Evolutionary conservation across 495 filamentous ascomycete genomes (phyloP).

Genomic region (Daldinia loculata): DNA sequence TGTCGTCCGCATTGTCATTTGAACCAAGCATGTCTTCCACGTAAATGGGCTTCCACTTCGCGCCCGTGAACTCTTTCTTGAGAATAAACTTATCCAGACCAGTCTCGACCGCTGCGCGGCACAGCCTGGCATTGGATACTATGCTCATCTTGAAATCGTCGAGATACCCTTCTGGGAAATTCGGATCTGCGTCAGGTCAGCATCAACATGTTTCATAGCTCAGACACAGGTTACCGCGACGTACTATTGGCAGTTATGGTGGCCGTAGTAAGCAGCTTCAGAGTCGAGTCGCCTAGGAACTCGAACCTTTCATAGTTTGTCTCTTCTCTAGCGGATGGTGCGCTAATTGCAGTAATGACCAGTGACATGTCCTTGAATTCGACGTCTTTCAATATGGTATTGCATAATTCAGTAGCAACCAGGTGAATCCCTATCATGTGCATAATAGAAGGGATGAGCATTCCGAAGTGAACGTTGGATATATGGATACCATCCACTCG

Average conservation of each 20-base stretch:
- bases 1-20: constrained; percentile 15
- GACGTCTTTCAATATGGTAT: constrained; percentile 65
- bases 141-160: constrained; percentile 71
- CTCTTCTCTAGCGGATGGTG: constrained; percentile 66
- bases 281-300: constrained; percentile 84
- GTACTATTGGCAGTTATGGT: constrained; percentile 68
- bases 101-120: constrained; percentile 65
- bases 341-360: constrained; percentile 76
- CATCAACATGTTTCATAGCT: neutral
- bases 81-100: constrained; percentile 81
- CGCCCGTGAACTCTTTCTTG: constrained; percentile 68
- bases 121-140: constrained; percentile 77
- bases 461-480: constrained; percentile 68
- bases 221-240: constrained; percentile 5
- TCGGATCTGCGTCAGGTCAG: constrained; percentile 53
- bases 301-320: constrained; percentile 88
- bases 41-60: constrained; percentile 76
- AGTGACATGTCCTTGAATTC: constrained; percentile 63
- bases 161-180: constrained; percentile 83
- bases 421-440: constrained; percentile 71
- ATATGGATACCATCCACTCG: constrained; percentile 65
- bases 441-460: constrained; percentile 78
- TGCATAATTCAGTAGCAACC: constrained; percentile 69
- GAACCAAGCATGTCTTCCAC: constrained; percentile 59
- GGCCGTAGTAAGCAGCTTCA: constrained; percentile 79